Percentiles rank a stretch among this genome's conserved stretches.
Evolutionary conservation across 768 basidiomycete genomes (phyloP).

Genomic region (Lactifluus rugatus): DNA sequence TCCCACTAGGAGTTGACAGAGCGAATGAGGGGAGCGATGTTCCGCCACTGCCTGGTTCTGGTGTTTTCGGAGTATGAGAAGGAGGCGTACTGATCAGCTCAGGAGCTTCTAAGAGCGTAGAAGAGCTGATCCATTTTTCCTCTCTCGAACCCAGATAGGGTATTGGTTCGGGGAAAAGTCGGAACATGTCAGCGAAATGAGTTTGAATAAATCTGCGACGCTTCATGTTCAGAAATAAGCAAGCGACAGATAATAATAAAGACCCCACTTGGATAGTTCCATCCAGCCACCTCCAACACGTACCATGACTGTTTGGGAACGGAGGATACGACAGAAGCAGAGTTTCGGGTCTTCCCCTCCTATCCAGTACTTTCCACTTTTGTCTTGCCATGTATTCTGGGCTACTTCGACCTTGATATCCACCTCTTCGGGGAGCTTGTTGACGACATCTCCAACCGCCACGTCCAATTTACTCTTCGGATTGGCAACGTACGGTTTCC

Average conservation of each 20-base stretch:
- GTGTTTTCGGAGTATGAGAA: slow-evolving; percentile 48
- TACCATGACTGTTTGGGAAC: slow-evolving; percentile 93
- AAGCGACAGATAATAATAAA: background rate
- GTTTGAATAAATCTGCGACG: slow-evolving; percentile 69
- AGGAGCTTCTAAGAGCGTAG: slow-evolving; percentile 52
- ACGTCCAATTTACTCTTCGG: slow-evolving; percentile 89
- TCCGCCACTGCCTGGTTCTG: slow-evolving; percentile 43
- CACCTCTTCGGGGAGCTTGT: slow-evolving; percentile 74
- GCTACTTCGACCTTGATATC: slow-evolving; percentile 77
- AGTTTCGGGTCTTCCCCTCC: slow-evolving; percentile 84
- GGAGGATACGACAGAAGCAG: slow-evolving; percentile 85
- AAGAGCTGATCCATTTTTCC: slow-evolving; percentile 79
- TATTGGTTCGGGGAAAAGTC: slow-evolving; percentile 56
- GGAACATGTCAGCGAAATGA: slow-evolving; percentile 78
- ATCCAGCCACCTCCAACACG: slow-evolving; percentile 93
- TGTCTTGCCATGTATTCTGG: slow-evolving; percentile 80
- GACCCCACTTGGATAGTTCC: slow-evolving; percentile 78
- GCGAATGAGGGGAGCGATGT: slow-evolving; percentile 57
- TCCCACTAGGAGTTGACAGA: slow-evolving; percentile 39
- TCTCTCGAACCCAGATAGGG: slow-evolving; percentile 38
- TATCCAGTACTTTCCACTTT: slow-evolving; percentile 95
- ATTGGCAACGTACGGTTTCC: slow-evolving; percentile 74
- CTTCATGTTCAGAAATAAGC: background rate
- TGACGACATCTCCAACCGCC: slow-evolving; percentile 87
- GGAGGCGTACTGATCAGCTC: slow-evolving; percentile 32